Evolutionary conservation across 345 rosid species (phyloP), one percentile per base, ranked within the genome.

Genomic region (Citrus trifoliata): DNA sequence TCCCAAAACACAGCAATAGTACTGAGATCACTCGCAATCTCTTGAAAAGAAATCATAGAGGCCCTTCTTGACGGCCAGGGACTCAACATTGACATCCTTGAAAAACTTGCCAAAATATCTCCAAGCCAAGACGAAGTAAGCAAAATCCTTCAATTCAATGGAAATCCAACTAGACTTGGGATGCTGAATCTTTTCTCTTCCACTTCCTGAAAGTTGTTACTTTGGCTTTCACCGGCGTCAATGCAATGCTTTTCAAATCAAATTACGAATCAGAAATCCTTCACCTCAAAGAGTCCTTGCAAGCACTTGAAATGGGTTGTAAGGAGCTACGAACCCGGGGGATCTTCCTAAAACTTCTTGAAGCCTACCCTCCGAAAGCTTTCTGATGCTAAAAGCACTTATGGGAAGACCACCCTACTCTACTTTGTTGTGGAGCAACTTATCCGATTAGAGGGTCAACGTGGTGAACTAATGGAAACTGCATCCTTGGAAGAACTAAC

Each of bases 381-480:
- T 7, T 88, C 94, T 1, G 91, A 95, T 67, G 88, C 92, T 19
- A 93, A 90, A 80, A 92, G 97, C 86, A 89, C 86, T 0, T 89
- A 90, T 69, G 95, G 98, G 67, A 90, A 88, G 76, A 93, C 97
- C 32, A 92, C 92, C 40, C 86, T 93, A 25, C 98, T 95, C 58
- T 91, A 90, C 83, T 92, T 95, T 48, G 90, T 93, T 7, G 93
- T 95, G 32, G 95, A 95, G 63, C 95, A 93, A 53, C 97, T 93
- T 25, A 90, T 82, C 35, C 81, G 88, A 66, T 87, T 92, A 0
- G 93, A 93, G 30, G 98, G 98, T 2, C 88, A 80, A 79, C 86
- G 88, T 3, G 64, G 80, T 21, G 74, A 74, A 24, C 24, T 83
- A 84, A 80, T 73, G 67, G 68, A 27, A 83, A 46, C 71, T 67